Evolutionary conservation across 2,329 filamentous ascomycete genomes (phyloP).

Genomic region (Penicillium sp.): DNA sequence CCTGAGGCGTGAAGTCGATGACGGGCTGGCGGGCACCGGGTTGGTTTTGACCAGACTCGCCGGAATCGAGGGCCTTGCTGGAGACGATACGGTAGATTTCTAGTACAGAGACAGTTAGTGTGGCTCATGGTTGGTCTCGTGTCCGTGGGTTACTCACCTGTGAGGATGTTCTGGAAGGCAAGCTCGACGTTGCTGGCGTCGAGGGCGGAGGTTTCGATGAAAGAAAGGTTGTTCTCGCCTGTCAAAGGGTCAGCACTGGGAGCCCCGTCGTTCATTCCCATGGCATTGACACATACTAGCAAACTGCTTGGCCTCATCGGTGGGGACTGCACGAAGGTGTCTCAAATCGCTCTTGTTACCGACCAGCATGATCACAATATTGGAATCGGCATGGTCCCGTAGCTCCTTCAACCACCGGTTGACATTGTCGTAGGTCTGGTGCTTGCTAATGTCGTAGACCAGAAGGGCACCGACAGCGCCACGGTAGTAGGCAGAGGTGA

Average conservation of each 20-base stretch:
- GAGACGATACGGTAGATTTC: conserved; percentile 99
- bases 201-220: conserved; percentile 98
- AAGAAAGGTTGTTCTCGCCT: conserved; percentile 98
- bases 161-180: conserved; percentile 98
- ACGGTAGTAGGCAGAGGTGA: conserved; percentile 98
- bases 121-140: neutral
- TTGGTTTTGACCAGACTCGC: conserved; percentile 73
- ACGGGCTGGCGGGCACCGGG: conserved; percentile 72
- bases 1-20: conserved; percentile 78
- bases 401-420: conserved; percentile 99
- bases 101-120: conserved; percentile 35
- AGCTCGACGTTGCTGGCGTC: conserved; percentile 99
- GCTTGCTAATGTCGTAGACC: conserved; percentile 99
- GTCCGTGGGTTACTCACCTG: conserved; percentile 59
- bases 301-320: conserved; percentile 96
- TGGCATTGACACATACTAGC: conserved; percentile 61
- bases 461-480: conserved; percentile 95
- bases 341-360: conserved; percentile 99
- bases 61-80: conserved; percentile 90
- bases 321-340: conserved; percentile 92
- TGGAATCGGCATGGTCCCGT: conserved; percentile 93
- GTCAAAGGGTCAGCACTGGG: conserved; percentile 25
- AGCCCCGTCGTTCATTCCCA: neutral
- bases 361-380: conserved; percentile 99
- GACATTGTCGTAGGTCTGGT: conserved; percentile 98